Base-by-base conservation (phyloP, 1,139 yeast genomes). In the Meyerozyma athensensis region DNA sequence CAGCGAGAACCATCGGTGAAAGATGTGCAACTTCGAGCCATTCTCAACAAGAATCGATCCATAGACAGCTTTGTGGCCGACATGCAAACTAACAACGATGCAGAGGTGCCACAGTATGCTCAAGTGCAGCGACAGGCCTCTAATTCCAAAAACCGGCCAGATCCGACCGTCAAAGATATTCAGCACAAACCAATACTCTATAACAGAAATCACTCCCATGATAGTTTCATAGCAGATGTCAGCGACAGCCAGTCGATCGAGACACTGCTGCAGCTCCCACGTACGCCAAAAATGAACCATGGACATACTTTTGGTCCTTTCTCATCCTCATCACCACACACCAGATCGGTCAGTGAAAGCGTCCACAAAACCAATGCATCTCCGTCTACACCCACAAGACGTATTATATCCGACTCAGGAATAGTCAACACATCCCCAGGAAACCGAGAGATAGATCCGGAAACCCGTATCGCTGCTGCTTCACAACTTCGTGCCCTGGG, bases 401-500 rank as follows among this genome's bases (percentile, higher is more conserved):
- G 13, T 24, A 24, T 28, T 28, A 22, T 30, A 22, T 12, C 21
- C 8, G 17, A 21, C 23, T 12, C 22, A 19, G 22, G 28, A 26
- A 19, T 34, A 37, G 26, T 36, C 38, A 7, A 28, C 30, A 41
- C 17, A 26, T 35, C 30, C 19, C 43, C 21, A 37, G 30, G 17
- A 38, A 38, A 23, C 21, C n/a, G 24, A 19, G 54, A 56, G 3
- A 42, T 63, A n/a, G 43, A 61, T 5, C 63, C 74, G 1, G 74
- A 69, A 30, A 63, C 72, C 10, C 66, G 80, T 40, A 73, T 77
- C 0, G 56, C 68, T 10, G 52, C 69, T 35, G 87, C 89, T 0
- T 63, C 72, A 19, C 70, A 73, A 26, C 62, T 79, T 31, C 68
- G 86, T 40, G 70, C 72, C 32, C 58, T 68, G 35, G 87, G 86